Conservation (phyloP, 106 monocot genomes). For the Acorus calamus region DNA sequence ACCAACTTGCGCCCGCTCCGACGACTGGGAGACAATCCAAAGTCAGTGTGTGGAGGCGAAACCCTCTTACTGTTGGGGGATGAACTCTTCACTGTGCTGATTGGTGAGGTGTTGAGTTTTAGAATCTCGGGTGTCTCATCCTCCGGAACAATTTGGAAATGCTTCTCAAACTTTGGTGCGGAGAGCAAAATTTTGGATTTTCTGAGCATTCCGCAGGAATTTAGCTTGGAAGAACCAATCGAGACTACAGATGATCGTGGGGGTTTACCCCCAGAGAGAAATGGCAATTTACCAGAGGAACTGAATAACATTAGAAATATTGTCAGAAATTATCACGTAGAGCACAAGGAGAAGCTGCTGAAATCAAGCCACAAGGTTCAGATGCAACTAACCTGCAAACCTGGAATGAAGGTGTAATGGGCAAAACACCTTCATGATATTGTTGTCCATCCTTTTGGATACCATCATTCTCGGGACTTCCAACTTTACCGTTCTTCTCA, state of each 20-base stretch:
- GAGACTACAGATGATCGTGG: constrained; percentile 31
- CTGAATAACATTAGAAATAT: constrained; percentile 15
- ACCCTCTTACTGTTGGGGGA: constrained; percentile 88
- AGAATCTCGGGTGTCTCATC: constrained; percentile 43
- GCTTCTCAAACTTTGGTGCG: constrained; percentile 12
- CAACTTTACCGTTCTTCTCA: constrained; percentile 37
- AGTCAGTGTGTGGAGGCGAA: constrained; percentile 41
- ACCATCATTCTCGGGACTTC: constrained; percentile 25
- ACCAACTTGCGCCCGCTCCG: constrained; percentile 73
- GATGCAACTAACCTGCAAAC: constrained; percentile 35
- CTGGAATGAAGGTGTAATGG: constrained; percentile 38
- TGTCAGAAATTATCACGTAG: too few relatives aligned
- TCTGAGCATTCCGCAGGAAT: constrained; percentile 14
- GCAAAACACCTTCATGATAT: constrained; percentile 18
- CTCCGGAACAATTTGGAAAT: constrained; percentile 11
- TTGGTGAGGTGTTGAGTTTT: constrained; percentile 28
- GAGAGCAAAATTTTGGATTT: constrained; percentile 22
- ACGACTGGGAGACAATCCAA: constrained; percentile 31
- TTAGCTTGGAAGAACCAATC: constrained; percentile 17
- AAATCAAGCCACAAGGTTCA: too few relatives aligned
- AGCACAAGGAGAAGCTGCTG: too few relatives aligned
- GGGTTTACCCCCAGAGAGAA: constrained; percentile 51
- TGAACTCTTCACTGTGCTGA: constrained; percentile 34
- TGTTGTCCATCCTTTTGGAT: constrained; percentile 20
- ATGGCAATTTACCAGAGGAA: constrained; percentile 20